Percentiles rank a stretch among this genome's conserved stretches.
Evolutionary conservation across 352 stramenopile genomes (phyloP).

Genomic region (Globisporangium nagaii): DNA sequence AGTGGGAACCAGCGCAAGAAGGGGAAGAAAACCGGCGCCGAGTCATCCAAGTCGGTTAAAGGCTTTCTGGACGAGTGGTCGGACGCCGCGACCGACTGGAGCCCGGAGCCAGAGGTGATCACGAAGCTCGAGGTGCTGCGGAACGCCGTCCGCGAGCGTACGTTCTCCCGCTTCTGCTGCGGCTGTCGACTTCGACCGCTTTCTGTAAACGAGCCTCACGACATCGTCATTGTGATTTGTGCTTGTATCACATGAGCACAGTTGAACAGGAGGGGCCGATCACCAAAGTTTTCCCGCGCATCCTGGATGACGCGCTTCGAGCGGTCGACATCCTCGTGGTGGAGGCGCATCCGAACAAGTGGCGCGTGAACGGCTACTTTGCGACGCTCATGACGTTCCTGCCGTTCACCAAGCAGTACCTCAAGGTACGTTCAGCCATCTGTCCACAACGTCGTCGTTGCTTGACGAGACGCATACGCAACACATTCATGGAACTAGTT

Average conservation of each 20-base stretch:
- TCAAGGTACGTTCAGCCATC: constrained; percentile 62
- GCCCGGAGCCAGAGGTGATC: constrained; percentile 43
- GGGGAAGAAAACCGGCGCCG: constrained; percentile 37
- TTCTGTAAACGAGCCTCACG: too few relatives aligned
- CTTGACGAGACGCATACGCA: too few relatives aligned
- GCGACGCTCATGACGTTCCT: constrained; percentile 85
- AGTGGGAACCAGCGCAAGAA: constrained; percentile 16
- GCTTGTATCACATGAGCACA: too few relatives aligned
- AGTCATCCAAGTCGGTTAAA: constrained; percentile 44
- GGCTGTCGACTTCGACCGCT: neutral
- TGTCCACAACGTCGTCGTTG: too few relatives aligned
- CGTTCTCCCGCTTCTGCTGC: constrained; percentile 8
- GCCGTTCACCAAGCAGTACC: constrained; percentile 84
- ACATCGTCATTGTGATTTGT: too few relatives aligned
- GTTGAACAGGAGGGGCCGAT: constrained; percentile 52
- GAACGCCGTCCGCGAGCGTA: constrained; percentile 59
- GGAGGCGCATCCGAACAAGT: constrained; percentile 82
- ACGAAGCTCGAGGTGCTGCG: constrained; percentile 51
- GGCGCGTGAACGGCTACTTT: constrained; percentile 87
- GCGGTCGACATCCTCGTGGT: constrained; percentile 77
- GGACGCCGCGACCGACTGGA: constrained; percentile 68
- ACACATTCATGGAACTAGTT: too few relatives aligned
- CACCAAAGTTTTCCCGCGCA: constrained; percentile 77
- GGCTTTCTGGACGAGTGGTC: constrained; percentile 62
- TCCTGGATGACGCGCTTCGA: constrained; percentile 71